Evolutionary conservation across 2,329 filamentous ascomycete genomes (phyloP), one percentile per base, ranked within the genome.

Genomic region (Penicillium sp.): DNA sequence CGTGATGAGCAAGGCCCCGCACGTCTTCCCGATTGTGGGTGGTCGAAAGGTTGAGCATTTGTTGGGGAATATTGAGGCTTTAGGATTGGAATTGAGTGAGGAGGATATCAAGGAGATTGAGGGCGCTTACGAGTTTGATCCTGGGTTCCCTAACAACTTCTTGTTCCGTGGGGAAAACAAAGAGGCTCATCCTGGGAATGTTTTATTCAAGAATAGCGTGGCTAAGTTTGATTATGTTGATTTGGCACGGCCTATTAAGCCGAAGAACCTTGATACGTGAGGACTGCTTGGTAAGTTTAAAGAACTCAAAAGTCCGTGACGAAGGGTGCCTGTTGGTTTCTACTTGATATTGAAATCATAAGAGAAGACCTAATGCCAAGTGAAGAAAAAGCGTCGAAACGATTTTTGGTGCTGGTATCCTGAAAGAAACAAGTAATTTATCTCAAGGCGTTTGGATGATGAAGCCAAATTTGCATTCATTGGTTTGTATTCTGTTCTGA

Each of bases 51-150:
- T 83, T 30, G 81, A 84, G 65, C 83, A 86, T 58, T 68, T 86
- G 10, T 69, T 79, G 58, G 78, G 79, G 16, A 88, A 87, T 68
- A 85, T 89, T 60, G 77, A 83, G 67, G 85, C 84, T 0, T 68
- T 89, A 58, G 77, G 70, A 4, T 70, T 88, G 37, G 68, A 74
- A 22, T 74, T 89, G 57, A 81, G 79, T 0, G 77, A 82, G 2
- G 79, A 84, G 16, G 84, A 89, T 61, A 77, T 87, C 11, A 72
- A 77, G 42, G 79, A 82, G 61, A 83, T 88, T 58, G 85, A 88
- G 62, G 71, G 70, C 2, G 81, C 82, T 11, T 74, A 75, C 40
- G 69, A 77, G 4, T 88, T 88, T 63, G 82, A 87, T n/a, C 42
- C 80, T 28, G 85, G 38, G 22, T 64, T 64, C 57, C 62, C 62